Base-by-base conservation (phyloP, 2,329 filamentous ascomycete genomes). In the Fusarium sp. region DNA sequence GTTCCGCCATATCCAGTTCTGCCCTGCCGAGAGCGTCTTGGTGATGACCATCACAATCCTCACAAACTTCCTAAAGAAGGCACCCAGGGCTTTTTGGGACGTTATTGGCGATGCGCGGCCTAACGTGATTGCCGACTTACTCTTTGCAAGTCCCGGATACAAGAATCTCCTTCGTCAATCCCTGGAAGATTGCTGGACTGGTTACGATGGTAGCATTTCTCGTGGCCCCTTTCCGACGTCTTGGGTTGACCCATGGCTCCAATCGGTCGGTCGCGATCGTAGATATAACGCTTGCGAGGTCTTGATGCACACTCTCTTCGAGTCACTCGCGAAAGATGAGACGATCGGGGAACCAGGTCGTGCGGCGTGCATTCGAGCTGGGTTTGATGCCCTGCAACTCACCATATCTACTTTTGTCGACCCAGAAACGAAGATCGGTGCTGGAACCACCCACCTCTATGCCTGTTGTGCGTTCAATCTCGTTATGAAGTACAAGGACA, bases 31-130 rank as follows among this genome's bases (percentile, higher is more conserved):
- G 60, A 83, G 84, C 4, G 88, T 92, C 26, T 85, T 97, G 64
- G 85, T 90, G 15, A 87, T 91, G 63, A 85, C 96, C 18, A 85
- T 97, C 48, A 89, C 90, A 60, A 90, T 91, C 3, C 87, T 97
- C 67, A 89, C 88, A 46, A 85, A 85, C 15, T 86, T 98, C 18
- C 84, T 98, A 56, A 88, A 91, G 70, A 94, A 93, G 74, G 92
- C 93, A 0, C 88, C 94, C 0, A 88, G 88, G 59, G 92, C 93
- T 46, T 96, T 98, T 75, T 98, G 95, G 95, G 92, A 94, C 75
- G 91, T 94, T 3, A 91, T 97, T 82, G 91, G 92, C 54, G 89
- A 93, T 33, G 93, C 95, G 54, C 92, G 93, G 2, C 92, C 94
- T 6, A 90, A 91, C 44, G 90, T 91, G 37, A 89, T 98, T 50